A percentile compares a stretch with the other conserved stretches of the same genome.
These are phyloP conservation scores for Globisporangium spiculum DNA, from an alignment of 352 stramenopile species.

Conservation along the genomic window DNA sequence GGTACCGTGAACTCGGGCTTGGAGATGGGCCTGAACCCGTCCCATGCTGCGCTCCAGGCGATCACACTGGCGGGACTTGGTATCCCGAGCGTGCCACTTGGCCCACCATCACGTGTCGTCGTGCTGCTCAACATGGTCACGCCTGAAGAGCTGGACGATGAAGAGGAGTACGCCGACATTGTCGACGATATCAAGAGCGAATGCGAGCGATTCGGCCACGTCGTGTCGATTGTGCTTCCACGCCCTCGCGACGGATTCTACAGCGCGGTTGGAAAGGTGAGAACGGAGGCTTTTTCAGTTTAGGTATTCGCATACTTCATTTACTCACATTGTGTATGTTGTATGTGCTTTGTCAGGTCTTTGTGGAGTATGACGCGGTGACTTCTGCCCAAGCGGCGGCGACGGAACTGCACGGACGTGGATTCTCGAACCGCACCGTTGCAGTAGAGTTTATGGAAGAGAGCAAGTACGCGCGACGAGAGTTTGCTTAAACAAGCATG, in stretches of 20 bases:
- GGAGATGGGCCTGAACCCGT: slow-evolving; percentile 67
- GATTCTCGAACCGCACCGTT: slow-evolving; percentile 93
- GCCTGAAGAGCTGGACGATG: slow-evolving; percentile 93
- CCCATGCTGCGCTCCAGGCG: slow-evolving; percentile 61
- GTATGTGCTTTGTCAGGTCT: slow-evolving; percentile 59
- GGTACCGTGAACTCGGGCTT: slow-evolving; percentile 66
- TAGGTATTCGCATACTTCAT: background rate
- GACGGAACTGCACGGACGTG: slow-evolving; percentile 88
- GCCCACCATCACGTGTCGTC: slow-evolving; percentile 82
- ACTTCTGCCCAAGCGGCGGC: slow-evolving; percentile 77
- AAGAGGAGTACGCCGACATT: slow-evolving; percentile 95
- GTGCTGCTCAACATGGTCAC: slow-evolving; percentile 98
- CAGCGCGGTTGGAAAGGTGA: slow-evolving; percentile 65
- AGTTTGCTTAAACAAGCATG: slow-evolving; percentile 44
- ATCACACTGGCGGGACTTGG: slow-evolving; percentile 58
- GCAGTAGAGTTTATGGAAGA: slow-evolving; percentile 88
- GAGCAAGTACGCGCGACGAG: slow-evolving; percentile 77
- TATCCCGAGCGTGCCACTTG: slow-evolving; percentile 51
- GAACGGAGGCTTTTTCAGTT: background rate
- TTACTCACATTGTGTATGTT: slow-evolving; percentile 18
- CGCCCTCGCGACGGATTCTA: slow-evolving; percentile 59
- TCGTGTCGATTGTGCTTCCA: slow-evolving; percentile 82
- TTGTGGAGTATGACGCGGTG: slow-evolving; percentile 91
- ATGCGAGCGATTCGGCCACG: slow-evolving; percentile 83
- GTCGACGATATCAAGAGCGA: slow-evolving; percentile 96